Evolutionary conservation across 139 green algal genomes (phyloP), one percentile per base, ranked within the genome.

Genomic region (Ettlia oleoabundans): DNA sequence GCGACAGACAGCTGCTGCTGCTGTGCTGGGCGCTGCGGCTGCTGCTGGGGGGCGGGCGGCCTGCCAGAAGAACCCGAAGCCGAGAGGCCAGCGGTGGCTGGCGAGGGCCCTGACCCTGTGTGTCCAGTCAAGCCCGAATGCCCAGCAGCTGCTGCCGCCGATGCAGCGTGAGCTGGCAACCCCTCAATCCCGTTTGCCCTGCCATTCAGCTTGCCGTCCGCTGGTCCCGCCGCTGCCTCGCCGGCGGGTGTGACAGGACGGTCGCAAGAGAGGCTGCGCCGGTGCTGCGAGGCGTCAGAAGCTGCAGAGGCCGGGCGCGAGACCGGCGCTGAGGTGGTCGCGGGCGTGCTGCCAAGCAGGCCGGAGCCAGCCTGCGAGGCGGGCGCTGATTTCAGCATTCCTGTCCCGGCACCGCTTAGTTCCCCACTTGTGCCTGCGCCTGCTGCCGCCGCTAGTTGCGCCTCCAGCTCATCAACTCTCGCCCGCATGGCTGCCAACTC

Each of bases 401-500:
- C n/a, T n/a, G n/a, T n/a, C n/a, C n/a, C n/a, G n/a, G n/a, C n/a
- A n/a, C n/a, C n/a, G n/a, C n/a, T n/a, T 15, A 15, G 47, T 10
- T 58, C 47, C 47, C 47, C 47, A 58, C 55, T 21, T 22, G 76
- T 9, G 40, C 7, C 21, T 21, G 32, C 8, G 73, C 37, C 22
- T 5, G 40, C 53, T 5, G 40, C 53, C 13, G 51, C 8, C 4
- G 81, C 61, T 47, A 85, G 73, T 61, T 85, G 38, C 32, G 4
- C 30, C 42, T 72, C 72, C 55, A 85, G 76, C 52, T 85, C 82
- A 1, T 73, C 73, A 1, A 88, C 62, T 30, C 43, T 40, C 5
- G 33, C 62, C n/a, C 70, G 75, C 42, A 86, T 76, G 18, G 62
- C 65, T 7, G 28, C 73, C 8, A 80, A 4, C 51, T 82, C 41